Conservation (phyloP, 352 stramenopile genomes). For the Phytophthora aleatoria region DNA sequence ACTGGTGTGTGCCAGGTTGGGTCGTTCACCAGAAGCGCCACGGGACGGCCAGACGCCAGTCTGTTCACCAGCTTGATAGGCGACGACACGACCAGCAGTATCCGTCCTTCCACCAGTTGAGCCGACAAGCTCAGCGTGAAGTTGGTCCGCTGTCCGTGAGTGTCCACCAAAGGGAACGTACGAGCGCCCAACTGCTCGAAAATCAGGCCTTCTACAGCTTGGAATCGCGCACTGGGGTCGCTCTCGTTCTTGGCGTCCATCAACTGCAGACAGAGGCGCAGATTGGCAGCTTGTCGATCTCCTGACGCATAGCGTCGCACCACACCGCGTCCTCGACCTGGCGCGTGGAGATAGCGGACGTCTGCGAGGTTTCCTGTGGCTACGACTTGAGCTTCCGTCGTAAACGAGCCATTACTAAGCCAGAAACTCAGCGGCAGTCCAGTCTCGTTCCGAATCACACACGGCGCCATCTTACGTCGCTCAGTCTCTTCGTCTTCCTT, state of each 20-base stretch:
- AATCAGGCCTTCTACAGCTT: slow-evolving; percentile 80
- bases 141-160: slow-evolving; percentile 49
- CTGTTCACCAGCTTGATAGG: slow-evolving; percentile 79
- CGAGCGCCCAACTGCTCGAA: slow-evolving; percentile 78
- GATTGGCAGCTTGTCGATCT: slow-evolving; percentile 55
- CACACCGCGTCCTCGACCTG: slow-evolving; percentile 63
- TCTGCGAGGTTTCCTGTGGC: slow-evolving; percentile 53
- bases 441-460: slow-evolving; percentile 82
- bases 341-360: slow-evolving; percentile 69
- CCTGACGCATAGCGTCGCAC: slow-evolving; percentile 72
- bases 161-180: slow-evolving; percentile 67
- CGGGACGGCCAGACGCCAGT: slow-evolving; percentile 54
- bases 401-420: slow-evolving; percentile 57
- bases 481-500: slow-evolving; percentile 31
- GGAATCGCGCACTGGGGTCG: slow-evolving; percentile 36
- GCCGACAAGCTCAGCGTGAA: slow-evolving; percentile 69
- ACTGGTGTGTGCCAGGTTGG: slow-evolving; percentile 75
- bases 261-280: slow-evolving; percentile 70
- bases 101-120: slow-evolving; percentile 77
- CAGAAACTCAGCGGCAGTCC: slow-evolving; percentile 71
- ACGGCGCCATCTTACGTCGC: slow-evolving; percentile 61
- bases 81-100: slow-evolving; percentile 79
- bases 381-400: slow-evolving; percentile 43
- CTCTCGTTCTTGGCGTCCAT: slow-evolving; percentile 37
- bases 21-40: slow-evolving; percentile 84